Base-by-base conservation (phyloP, 352 stramenopile species). In the Phytopythium cucurbitacearum region DNA sequence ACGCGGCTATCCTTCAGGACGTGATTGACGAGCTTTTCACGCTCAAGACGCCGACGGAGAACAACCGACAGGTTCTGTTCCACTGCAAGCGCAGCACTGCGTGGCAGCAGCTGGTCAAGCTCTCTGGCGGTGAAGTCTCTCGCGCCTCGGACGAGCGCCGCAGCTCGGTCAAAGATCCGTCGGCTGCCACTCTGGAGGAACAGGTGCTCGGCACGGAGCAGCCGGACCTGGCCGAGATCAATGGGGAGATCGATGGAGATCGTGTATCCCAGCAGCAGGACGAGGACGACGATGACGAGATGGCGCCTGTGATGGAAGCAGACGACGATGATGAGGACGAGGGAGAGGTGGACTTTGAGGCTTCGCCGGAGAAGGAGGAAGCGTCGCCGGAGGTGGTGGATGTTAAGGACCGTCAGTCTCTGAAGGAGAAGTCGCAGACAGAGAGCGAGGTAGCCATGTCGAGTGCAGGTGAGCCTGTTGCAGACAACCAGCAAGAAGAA, bases 1-100 rank as follows among this genome's bases (percentile, higher is more conserved):
- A 92, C 56, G 76, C 77, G n/a, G 71, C 73, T 1, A 75, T 92
- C 53, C 60, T 92, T 6, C 79, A 92, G 55, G 79, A 92, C 43
- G 76, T 87, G 50, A 76, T 92, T 34, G 78, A 89, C 34, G 80
- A 90, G 56, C 69, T 90, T 5, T 80, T 92, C 15, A 67, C 70
- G 5, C 79, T 56, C 41, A 75, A 87, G 37, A 64, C 64, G 0
- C 79, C 74, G 36, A 85, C 77, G 9, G 58, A 83, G 49, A 90
- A 89, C 61, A 92, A 92, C 44, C 62, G 71, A 8, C 71, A 84
- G 39, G 63, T 92, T 36, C 64, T 87, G 40, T 79, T 80, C 37
- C 66, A 89, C 53, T 92, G 81, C 65, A 88, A 89, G 62, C 67
- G 68, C 32, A 86, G 63, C 56, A 57, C 73, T 36, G 59, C 76